Percentiles rank a stretch among this genome's conserved stretches.
Conservation (phyloP, 805 yeast species). For the Myxozyma sirexii region DNA sequence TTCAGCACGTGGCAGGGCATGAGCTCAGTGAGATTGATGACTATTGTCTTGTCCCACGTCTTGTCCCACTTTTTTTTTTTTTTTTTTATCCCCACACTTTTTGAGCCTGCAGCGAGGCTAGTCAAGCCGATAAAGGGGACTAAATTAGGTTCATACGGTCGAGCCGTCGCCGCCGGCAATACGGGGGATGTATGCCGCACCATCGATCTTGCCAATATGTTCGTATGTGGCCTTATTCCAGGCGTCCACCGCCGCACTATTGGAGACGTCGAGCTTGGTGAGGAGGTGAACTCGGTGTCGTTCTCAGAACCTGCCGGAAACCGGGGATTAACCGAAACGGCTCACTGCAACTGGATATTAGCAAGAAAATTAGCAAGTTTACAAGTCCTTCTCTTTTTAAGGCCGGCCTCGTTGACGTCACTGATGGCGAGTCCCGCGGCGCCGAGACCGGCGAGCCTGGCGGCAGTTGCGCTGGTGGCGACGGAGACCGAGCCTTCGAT, state of each 20-base stretch:
- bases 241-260: not conserved
- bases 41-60: not conserved
- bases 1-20: not conserved
- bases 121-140: too few relatives aligned
- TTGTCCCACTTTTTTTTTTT: not conserved
- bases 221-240: not conserved
- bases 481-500: not conserved
- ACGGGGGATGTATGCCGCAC: not conserved
- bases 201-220: not conserved
- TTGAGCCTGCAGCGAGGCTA: too few relatives aligned
- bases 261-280: not conserved
- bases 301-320: not conserved
- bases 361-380: too few relatives aligned
- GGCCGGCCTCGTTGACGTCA: not conserved
- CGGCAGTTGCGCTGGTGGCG: not conserved
- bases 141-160: too few relatives aligned
- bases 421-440: not conserved
- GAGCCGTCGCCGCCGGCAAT: not conserved
- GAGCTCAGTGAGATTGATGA: not conserved
- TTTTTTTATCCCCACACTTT: not conserved
- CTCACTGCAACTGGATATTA: too few relatives aligned
- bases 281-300: not conserved
- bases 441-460: not conserved
- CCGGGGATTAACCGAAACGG: not conserved
- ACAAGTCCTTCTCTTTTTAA: not conserved